phyloP scores from a whole-genome alignment of 2,329 filamentous ascomycete species.

The Aspergillus sp. region DNA sequence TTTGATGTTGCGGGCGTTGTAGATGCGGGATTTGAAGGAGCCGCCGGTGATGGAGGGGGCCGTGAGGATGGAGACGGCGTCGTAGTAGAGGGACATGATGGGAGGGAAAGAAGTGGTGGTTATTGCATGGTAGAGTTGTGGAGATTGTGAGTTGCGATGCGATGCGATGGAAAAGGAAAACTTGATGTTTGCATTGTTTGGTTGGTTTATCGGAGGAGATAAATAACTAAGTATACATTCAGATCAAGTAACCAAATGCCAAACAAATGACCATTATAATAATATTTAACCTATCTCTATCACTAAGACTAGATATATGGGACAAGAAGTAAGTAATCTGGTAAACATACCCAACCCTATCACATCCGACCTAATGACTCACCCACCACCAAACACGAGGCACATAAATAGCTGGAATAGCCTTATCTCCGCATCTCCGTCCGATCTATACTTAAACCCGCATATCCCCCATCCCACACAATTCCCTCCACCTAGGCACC shows the following conservation, averaged over 20 bases:
- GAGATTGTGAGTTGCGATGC: background rate
- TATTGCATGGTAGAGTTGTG: conserved; percentile 2
- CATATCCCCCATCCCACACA: background rate
- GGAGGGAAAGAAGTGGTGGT: conserved; percentile 2
- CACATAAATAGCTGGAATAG: background rate
- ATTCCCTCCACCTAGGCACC: background rate
- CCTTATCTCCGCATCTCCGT: conserved; percentile 13
- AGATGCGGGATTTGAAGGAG: conserved; percentile 84
- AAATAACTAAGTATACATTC: too few relatives aligned
- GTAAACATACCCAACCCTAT: background rate
- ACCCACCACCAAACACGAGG: too few relatives aligned
- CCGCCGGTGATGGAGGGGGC: conserved; percentile 67
- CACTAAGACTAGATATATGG: too few relatives aligned
- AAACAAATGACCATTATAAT: too few relatives aligned
- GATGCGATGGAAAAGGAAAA: conserved; percentile 2
- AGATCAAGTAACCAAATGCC: too few relatives aligned
- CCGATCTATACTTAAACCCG: background rate
- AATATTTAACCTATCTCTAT: too few relatives aligned
- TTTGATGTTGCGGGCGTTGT: conserved; percentile 71
- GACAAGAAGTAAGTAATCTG: too few relatives aligned
- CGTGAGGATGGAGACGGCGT: conserved; percentile 75
- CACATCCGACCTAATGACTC: background rate
- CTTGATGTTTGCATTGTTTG: conserved; percentile 32
- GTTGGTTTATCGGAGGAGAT: background rate
- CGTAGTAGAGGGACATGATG: conserved; percentile 90